Percentiles rank a stretch among this genome's conserved stretches.
These are phyloP conservation scores for Paecilomyces formosus DNA, from an alignment of 2,329 filamentous ascomycete genomes.

Conservation along the genomic window DNA sequence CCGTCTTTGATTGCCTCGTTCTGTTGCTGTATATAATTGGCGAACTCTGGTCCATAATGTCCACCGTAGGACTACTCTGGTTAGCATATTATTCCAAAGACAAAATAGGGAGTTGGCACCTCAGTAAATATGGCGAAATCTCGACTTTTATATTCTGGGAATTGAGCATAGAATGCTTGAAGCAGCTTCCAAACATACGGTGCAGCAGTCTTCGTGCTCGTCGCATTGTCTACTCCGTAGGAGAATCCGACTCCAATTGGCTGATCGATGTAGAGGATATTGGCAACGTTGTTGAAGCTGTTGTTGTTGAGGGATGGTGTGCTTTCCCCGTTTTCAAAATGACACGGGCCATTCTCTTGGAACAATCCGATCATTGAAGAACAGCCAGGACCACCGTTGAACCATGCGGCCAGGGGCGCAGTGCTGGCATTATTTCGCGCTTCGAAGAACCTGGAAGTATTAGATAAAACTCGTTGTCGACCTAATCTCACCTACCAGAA, in stretches of 20 bases:
- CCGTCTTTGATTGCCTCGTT: slow-evolving; percentile 30
- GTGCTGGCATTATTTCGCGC: slow-evolving; percentile 39
- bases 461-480: neutral
- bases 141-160: slow-evolving; percentile 31
- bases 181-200: slow-evolving; percentile 50
- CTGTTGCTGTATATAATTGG: slow-evolving; percentile 28
- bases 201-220: slow-evolving; percentile 40
- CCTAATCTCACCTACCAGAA: slow-evolving; percentile 29
- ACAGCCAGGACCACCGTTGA: slow-evolving; percentile 49
- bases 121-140: slow-evolving; percentile 29
- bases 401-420: slow-evolving; percentile 49
- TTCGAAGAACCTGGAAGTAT: slow-evolving; percentile 46
- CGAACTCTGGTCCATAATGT: slow-evolving; percentile 28
- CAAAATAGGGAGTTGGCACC: slow-evolving; percentile 1
- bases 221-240: slow-evolving; percentile 30
- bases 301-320: slow-evolving; percentile 42
- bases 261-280: slow-evolving; percentile 59
- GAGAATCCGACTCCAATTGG: slow-evolving; percentile 47
- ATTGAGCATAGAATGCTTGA: slow-evolving; percentile 37
- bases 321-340: slow-evolving; percentile 39
- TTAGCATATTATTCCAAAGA: neutral
- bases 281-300: slow-evolving; percentile 52
- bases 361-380: slow-evolving; percentile 39
- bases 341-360: slow-evolving; percentile 39
- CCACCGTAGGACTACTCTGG: slow-evolving; percentile 24